A percentile compares a stretch with the other conserved stretches of the same genome.
These are phyloP conservation scores for Kwoniella sp. DNA, from an alignment of 768 basidiomycete genomes.

Conservation along the genomic window DNA sequence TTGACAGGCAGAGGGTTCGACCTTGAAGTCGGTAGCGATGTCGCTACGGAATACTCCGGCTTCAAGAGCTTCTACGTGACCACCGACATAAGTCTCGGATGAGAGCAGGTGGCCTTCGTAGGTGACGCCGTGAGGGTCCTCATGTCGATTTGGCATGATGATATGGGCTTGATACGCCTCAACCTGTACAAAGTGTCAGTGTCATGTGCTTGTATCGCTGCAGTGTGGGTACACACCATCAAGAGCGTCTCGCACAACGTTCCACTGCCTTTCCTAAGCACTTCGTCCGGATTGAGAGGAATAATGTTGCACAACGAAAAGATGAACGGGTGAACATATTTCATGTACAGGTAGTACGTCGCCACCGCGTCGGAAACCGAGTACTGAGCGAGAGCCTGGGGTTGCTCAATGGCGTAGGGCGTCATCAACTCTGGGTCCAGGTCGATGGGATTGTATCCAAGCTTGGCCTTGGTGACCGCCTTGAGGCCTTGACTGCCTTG, in stretches of 20 bases:
- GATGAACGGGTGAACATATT: conserved; percentile 99
- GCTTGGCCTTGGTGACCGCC: conserved; percentile 90
- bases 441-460: conserved; percentile 95
- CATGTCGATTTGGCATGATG: conserved; percentile 97
- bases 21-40: conserved; percentile 90
- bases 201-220: not conserved
- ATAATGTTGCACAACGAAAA: conserved; percentile 99
- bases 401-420: conserved; percentile 94
- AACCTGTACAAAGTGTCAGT: conserved; percentile 59
- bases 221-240: conserved; percentile 63
- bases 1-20: conserved; percentile 79
- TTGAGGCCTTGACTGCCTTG: conserved; percentile 98
- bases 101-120: conserved; percentile 94
- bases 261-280: conserved; percentile 89
- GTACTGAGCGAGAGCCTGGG: conserved; percentile 89
- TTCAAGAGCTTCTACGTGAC: conserved; percentile 96
- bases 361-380: conserved; percentile 99
- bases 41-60: conserved; percentile 97
- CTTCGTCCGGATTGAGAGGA: conserved; percentile 92
- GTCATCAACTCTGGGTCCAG: conserved; percentile 99
- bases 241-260: conserved; percentile 95
- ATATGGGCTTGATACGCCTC: conserved; percentile 87
- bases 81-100: conserved; percentile 97
- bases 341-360: conserved; percentile 99
- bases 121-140: conserved; percentile 85